These are phyloP conservation scores for Trichosporon coremiiforme DNA, from an alignment of 1,284 basidiomycete genomes.

Conservation along the genomic window DNA sequence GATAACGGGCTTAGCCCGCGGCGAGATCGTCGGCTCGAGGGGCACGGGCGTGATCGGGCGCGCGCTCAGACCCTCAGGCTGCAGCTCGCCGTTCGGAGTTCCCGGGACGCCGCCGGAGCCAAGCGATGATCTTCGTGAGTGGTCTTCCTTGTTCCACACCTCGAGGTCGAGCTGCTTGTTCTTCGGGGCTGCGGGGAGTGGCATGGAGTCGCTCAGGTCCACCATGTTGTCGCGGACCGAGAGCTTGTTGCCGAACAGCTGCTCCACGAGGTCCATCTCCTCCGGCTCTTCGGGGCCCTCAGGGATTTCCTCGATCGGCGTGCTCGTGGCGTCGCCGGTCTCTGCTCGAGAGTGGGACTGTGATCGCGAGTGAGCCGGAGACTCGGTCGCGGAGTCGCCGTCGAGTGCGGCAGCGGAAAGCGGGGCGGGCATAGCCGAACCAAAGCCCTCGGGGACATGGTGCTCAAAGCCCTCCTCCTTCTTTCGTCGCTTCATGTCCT, in stretches of 20 bases:
- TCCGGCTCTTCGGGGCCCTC: constrained; percentile 63
- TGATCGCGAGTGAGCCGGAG: constrained; percentile 10
- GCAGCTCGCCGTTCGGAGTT: constrained; percentile 21
- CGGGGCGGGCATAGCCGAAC: constrained; percentile 35
- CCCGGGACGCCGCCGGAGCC: constrained; percentile 16
- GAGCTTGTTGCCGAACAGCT: constrained; percentile 78
- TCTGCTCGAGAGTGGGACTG: constrained; percentile 1
- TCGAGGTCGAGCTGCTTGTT: constrained; percentile 84
- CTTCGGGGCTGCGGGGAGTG: constrained; percentile 74
- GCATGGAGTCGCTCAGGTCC: constrained; percentile 76
- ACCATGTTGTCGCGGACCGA: constrained; percentile 69
- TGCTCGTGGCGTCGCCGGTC: background rate
- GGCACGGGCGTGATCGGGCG: constrained; percentile 22
- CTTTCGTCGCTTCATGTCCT: constrained; percentile 58
- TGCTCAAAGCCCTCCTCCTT: constrained; percentile 36
- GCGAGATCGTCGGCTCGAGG: constrained; percentile 16
- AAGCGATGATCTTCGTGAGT: constrained; percentile 33
- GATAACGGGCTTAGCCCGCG: constrained; percentile 49
- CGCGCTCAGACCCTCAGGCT: background rate
- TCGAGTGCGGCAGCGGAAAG: background rate
- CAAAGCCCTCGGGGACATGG: constrained; percentile 31
- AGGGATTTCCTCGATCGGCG: constrained; percentile 13
- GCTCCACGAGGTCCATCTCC: constrained; percentile 92
- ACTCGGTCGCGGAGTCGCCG: background rate
- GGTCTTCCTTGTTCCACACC: constrained; percentile 63